phyloP scores from a whole-genome alignment of 2,329 filamentous ascomycete genomes.

The Colletotrichum godetiae region DNA sequence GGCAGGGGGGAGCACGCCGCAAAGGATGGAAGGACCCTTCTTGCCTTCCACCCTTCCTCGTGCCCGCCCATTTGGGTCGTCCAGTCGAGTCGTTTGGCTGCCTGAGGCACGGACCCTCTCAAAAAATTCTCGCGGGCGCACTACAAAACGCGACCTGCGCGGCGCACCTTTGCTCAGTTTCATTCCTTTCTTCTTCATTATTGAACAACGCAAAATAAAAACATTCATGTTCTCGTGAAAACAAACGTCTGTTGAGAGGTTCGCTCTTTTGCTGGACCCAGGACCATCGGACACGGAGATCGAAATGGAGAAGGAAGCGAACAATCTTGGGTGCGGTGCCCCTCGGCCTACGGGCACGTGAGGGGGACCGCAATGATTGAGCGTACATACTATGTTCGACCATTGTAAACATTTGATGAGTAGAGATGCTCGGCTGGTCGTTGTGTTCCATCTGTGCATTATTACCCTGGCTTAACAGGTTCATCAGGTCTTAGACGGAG shows the following conservation, averaged over 20 bases:
- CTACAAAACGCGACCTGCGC: conserved; percentile 23
- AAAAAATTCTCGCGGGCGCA: conserved; percentile 8
- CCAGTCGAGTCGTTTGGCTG: not conserved
- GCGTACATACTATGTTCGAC: conserved; percentile 57
- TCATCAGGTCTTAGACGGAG: conserved; percentile 21
- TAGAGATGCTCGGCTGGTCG: rapidly evolving
- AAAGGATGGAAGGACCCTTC: conserved; percentile 8
- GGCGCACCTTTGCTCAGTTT: conserved; percentile 37
- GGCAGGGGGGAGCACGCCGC: not conserved
- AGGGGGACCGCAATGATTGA: conserved; percentile 71
- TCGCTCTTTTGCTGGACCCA: conserved; percentile 53
- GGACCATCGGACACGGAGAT: conserved; percentile 59
- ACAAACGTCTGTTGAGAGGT: conserved; percentile 57
- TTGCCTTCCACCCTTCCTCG: not conserved
- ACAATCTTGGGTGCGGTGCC: conserved; percentile 72
- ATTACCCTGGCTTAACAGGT: not conserved
- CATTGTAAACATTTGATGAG: not conserved
- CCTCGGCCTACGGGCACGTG: conserved; percentile 56
- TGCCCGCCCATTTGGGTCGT: too few species aligned
- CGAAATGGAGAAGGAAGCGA: conserved; percentile 66
- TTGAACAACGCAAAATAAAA: conserved; percentile 60
- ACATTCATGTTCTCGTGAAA: conserved; percentile 52
- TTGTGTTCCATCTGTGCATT: too few species aligned
- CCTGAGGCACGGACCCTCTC: conserved; percentile 2
- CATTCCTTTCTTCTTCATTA: conserved; percentile 45